Conservation (phyloP, 2,329 filamentous ascomycete genomes). For the Hypoxylon sp. region DNA sequence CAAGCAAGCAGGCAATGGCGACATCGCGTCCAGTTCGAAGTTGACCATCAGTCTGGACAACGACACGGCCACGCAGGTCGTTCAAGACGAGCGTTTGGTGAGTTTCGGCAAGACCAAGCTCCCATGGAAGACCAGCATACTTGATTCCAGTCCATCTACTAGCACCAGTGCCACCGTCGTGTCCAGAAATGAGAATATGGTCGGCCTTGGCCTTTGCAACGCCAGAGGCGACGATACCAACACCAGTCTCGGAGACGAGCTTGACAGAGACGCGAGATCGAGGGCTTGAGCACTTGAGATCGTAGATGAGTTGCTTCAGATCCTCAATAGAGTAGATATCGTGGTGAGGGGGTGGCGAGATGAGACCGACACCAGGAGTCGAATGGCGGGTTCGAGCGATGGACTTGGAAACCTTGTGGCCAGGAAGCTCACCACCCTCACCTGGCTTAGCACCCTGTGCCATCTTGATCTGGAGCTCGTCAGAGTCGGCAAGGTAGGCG, state of each 20-base stretch:
- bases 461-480: slow-evolving; percentile 99
- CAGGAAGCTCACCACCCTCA: slow-evolving; percentile 96
- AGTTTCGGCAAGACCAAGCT: slow-evolving; percentile 95
- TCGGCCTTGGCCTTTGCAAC: slow-evolving; percentile 98
- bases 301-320: slow-evolving; percentile 97
- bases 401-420: slow-evolving; percentile 94
- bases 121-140: slow-evolving; percentile 96
- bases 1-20: slow-evolving; percentile 92
- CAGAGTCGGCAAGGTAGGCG: slow-evolving; percentile 92
- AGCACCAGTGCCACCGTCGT: slow-evolving; percentile 96
- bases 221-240: slow-evolving; percentile 97
- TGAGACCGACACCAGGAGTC: slow-evolving; percentile 94
- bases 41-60: slow-evolving; percentile 97
- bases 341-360: slow-evolving; percentile 95
- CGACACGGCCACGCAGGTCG: slow-evolving; percentile 93
- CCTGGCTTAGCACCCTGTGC: slow-evolving; percentile 97
- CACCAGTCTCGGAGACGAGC: slow-evolving; percentile 96
- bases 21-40: slow-evolving; percentile 93
- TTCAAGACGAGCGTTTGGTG: slow-evolving; percentile 97
- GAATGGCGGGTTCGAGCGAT: slow-evolving; percentile 97
- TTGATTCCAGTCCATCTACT: slow-evolving; percentile 99
- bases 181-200: slow-evolving; percentile 95
- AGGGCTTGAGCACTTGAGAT: slow-evolving; percentile 96
- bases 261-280: slow-evolving; percentile 95
- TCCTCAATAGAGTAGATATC: slow-evolving; percentile 99